Evolutionary conservation across 495 filamentous ascomycete species (phyloP).

Genomic region (Penicillium goetzii): DNA sequence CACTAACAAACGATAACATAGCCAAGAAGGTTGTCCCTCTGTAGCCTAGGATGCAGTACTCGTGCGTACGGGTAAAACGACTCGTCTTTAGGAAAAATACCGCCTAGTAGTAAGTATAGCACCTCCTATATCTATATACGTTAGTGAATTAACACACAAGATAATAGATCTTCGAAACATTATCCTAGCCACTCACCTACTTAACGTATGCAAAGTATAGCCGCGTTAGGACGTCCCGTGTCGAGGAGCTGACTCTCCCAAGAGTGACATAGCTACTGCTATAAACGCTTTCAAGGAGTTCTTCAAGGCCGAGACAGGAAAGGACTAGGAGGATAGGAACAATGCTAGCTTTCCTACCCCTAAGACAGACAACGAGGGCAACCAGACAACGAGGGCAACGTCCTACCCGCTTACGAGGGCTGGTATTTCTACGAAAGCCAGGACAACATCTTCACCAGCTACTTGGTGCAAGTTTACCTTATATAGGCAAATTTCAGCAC

Average conservation of each 20-base stretch:
- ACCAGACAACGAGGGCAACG: no score
- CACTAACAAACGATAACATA: constrained; percentile 1
- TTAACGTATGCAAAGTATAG: constrained; percentile 42
- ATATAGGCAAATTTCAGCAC: no score
- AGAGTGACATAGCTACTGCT: constrained; percentile 38
- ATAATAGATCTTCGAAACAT: constrained; percentile 56
- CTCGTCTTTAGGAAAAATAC: constrained; percentile 31
- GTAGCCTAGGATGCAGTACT: constrained; percentile 19
- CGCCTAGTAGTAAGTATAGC: constrained; percentile 33
- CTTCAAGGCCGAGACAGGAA: constrained; percentile 59
- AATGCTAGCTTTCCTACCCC: constrained; percentile 20
- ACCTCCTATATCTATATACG: not conserved
- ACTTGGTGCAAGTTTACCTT: not conserved
- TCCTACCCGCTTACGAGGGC: constrained; percentile 33
- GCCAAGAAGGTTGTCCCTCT: constrained; percentile 3
- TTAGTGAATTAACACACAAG: constrained; percentile 10
- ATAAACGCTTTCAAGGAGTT: constrained; percentile 54
- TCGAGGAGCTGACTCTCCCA: constrained; percentile 39
- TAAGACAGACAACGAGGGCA: constrained; percentile 25
- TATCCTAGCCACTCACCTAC: constrained; percentile 51
- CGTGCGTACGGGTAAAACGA: not conserved
- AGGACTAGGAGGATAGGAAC: constrained; percentile 57
- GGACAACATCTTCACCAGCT: constrained; percentile 27
- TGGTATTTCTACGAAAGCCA: constrained; percentile 39
- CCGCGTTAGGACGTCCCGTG: constrained; percentile 27